A percentile compares a stretch with the other conserved stretches of the same genome.
These are phyloP conservation scores for Heimioporus retisporus DNA, from an alignment of 1,284 basidiomycete species.

Conservation along the genomic window DNA sequence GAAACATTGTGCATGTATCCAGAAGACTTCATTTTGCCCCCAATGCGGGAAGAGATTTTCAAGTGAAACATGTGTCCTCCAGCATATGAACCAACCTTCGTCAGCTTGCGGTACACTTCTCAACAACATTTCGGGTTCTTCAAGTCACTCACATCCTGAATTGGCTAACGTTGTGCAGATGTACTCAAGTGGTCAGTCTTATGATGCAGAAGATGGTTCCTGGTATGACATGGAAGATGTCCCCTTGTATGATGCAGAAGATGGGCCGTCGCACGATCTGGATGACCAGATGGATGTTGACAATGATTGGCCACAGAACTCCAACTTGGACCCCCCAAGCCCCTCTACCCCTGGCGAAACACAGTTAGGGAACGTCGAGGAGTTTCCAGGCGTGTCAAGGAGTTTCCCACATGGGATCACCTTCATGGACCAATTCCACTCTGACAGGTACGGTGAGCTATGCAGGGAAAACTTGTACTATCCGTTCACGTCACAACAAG, in stretches of 20 bases:
- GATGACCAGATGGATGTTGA: no score
- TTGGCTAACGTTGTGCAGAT: no score
- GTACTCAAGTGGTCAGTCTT: no score
- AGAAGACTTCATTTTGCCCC: conserved; percentile 10
- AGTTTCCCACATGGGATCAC: background rate
- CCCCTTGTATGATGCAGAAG: no score
- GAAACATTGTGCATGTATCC: background rate
- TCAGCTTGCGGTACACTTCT: background rate
- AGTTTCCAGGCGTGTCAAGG: background rate
- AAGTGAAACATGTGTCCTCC: conserved; percentile 4
- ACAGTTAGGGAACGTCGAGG: background rate
- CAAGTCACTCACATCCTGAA: no score
- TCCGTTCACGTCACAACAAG: conserved; percentile 14
- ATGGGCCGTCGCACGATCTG: no score
- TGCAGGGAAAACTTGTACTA: conserved; percentile 11
- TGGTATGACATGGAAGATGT: no score
- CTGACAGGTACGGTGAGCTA: background rate
- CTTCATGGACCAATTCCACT: conserved; percentile 16
- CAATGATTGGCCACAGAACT: no score
- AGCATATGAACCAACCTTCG: conserved; percentile 15
- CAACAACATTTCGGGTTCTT: no score
- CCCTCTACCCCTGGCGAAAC: no score
- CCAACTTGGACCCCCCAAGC: no score
- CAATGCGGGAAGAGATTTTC: conserved; percentile 8
- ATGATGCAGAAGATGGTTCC: no score